Evolutionary conservation across 225 moss, liverwort and hornwort genomes (phyloP), one percentile per base, ranked within the genome.

Genomic region (Lunularia cruciata): DNA sequence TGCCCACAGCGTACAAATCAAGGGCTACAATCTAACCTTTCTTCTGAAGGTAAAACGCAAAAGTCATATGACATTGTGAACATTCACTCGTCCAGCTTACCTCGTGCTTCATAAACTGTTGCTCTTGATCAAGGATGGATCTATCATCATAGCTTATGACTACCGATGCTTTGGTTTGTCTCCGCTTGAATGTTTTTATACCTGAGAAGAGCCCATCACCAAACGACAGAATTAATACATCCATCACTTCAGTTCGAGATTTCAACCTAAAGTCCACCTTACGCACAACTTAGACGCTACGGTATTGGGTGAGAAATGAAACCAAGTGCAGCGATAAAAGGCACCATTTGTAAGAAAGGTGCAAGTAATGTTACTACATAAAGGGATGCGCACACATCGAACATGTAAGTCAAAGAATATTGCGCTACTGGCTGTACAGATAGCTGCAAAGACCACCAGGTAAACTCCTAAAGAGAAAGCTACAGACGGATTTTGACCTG

Each of bases 71-170:
- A 13, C 10, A 27, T 23, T 22, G n/a, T 15, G 3, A 32, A 10
- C 22, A n/a, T 10, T 48, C 57, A 49, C 19, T 36, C n/a, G n/a
- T n/a, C n/a, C 16, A 1, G 20, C 25, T n/a, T 60, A 74, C 74
- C 79, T 79, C 70, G n/a, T 54, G 57, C 66, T 66, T 65, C 30
- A 36, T 45, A 53, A 27, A 23, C 28, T 33, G 67, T 30, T 63
- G 57, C 16, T 58, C 49, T 3, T 19, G 57, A 19, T 57, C 73
- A 8, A 49, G 56, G 31, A 31, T 32, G 54, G 57, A 40, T 46
- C 3, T 46, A 18, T 73, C 78, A 22, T 65, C 64, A 13, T 55
- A 49, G 32, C 52, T 52, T 25, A 74, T 54, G 52, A 52, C 36
- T 23, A 40, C 15, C 19, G 60, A 37, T 66, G 70, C 65, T 59